A percentile compares a stretch with the other conserved stretches of the same genome.
Conservation (phyloP, 306 rosid species). For the Trichosanthes cucumerina region DNA sequence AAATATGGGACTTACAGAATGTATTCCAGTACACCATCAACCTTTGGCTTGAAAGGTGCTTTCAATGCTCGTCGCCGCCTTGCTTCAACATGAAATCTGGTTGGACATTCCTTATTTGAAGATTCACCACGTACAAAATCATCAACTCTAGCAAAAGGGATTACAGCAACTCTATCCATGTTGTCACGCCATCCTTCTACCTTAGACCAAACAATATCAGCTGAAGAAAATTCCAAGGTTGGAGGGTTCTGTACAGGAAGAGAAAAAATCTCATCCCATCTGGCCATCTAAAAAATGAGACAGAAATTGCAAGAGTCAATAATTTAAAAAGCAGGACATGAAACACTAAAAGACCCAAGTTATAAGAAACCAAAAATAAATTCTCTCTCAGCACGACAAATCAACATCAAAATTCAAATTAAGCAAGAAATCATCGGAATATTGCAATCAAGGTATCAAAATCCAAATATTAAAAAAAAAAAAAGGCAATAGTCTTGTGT, state of each 20-base stretch:
- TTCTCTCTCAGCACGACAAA: neutral
- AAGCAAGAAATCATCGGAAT: neutral
- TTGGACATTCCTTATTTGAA: slow-evolving; percentile 63
- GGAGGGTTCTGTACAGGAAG: slow-evolving; percentile 94
- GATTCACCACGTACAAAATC: slow-evolving; percentile 90
- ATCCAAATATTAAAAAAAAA: neutral
- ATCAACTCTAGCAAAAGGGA: slow-evolving; percentile 80
- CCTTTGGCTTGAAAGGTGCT: slow-evolving; percentile 62
- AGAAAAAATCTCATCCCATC: slow-evolving; percentile 91
- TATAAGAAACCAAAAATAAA: neutral
- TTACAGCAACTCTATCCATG: slow-evolving; percentile 67
- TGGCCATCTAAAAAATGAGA: slow-evolving; percentile 41
- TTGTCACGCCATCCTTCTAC: slow-evolving; percentile 92
- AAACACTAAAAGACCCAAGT: neutral
- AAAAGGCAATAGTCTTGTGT: neutral
- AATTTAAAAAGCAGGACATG: neutral
- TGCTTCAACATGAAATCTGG: slow-evolving; percentile 85
- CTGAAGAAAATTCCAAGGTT: slow-evolving; percentile 57
- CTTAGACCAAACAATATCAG: slow-evolving; percentile 73
- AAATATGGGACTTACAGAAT: slow-evolving; percentile 52
- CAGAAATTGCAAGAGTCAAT: neutral
- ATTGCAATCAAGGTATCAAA: neutral
- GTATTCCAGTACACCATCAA: slow-evolving; percentile 87
- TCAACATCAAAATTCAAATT: neutral
- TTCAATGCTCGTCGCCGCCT: slow-evolving; percentile 49